Base-by-base conservation (phyloP, 306 rosid genomes). In the Clitoria ternatea region DNA sequence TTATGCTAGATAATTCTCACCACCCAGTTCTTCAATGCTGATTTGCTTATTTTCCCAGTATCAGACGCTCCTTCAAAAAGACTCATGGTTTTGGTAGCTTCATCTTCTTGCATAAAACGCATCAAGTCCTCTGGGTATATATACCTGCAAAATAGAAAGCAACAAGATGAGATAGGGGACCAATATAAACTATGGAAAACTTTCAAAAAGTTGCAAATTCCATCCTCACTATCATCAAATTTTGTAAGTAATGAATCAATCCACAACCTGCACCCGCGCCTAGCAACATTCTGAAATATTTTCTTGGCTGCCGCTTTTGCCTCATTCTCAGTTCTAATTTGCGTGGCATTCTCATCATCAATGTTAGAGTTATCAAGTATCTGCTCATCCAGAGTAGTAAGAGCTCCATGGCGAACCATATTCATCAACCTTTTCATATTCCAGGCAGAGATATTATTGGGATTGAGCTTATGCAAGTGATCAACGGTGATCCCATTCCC, bases 361-460 rank as follows among this genome's bases (percentile, higher is more conserved):
- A n/a, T n/a, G n/a, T n/a, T n/a, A 4, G 79, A n/a, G 2, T 86
- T 24, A 71, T 84, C 82, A 69, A 74, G 47, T 67, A 86, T 66
- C 66, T 84, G 92, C 66, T 92, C 96, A 64, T 89, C 92, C 44
- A 89, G 56, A 11, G 98, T 92, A 7, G 90, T 22, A 53, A 89
- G 84, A 29, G 89, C 27, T 6, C 98, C 98, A 10, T 84, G 75
- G 15, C 89, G 73, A 53, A 92, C 92, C 24, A 89, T 87, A 61
- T 80, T 89, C 77, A 92, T 84, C 20, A 92, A 72, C 81, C 98
- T 87, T 80, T 92, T 92, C 98, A 92, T 92, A 64, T 92, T 92
- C 98, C 98, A 92, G 0, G 98, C 96, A 17, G 98, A 92, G 2
- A 92, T 81, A 73, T 92, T 92, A 68, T 84, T 86, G 0, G 83